phyloP scores from a whole-genome alignment of 768 basidiomycete genomes.

The Chalciporus pseudorubinellus region DNA sequence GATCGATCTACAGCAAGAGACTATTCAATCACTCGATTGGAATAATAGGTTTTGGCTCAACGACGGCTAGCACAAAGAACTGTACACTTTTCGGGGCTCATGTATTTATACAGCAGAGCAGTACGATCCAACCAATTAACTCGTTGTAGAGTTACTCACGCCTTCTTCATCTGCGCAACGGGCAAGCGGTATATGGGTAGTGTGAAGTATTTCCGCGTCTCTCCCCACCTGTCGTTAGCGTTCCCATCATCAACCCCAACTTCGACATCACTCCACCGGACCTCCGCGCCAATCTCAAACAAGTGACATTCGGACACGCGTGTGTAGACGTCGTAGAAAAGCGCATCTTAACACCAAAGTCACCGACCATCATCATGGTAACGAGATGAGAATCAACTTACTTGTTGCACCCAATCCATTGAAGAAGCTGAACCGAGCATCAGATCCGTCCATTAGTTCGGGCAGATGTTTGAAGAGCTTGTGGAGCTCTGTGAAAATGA shows the following conservation, averaged over 20 bases:
- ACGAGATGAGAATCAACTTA: constrained; percentile 35
- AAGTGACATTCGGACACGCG: constrained; percentile 83
- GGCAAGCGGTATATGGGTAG: constrained; percentile 75
- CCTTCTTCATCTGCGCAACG: constrained; percentile 36
- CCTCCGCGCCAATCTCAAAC: constrained; percentile 72
- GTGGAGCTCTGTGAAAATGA: constrained; percentile 51
- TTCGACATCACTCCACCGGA: constrained; percentile 81
- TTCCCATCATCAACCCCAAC: constrained; percentile 45
- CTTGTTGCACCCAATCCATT: constrained; percentile 96
- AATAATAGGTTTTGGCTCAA: too few relatives aligned
- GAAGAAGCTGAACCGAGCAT: constrained; percentile 91
- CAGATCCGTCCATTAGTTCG: constrained; percentile 67
- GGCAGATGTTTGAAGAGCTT: constrained; percentile 81
- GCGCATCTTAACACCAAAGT: constrained; percentile 53
- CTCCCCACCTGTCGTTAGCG: constrained; percentile 68
- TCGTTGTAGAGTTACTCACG: constrained; percentile 3
- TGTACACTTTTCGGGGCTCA: background rate
- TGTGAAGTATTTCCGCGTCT: constrained; percentile 72
- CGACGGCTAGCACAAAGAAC: too few relatives aligned
- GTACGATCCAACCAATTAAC: background rate
- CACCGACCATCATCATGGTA: background rate
- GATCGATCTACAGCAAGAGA: too few relatives aligned
- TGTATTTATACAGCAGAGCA: background rate
- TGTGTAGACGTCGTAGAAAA: constrained; percentile 91
- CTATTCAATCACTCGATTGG: too few relatives aligned